These are phyloP conservation scores for Colletotrichum sp. DNA, from an alignment of 2,329 filamentous ascomycete species.

Conservation along the genomic window DNA sequence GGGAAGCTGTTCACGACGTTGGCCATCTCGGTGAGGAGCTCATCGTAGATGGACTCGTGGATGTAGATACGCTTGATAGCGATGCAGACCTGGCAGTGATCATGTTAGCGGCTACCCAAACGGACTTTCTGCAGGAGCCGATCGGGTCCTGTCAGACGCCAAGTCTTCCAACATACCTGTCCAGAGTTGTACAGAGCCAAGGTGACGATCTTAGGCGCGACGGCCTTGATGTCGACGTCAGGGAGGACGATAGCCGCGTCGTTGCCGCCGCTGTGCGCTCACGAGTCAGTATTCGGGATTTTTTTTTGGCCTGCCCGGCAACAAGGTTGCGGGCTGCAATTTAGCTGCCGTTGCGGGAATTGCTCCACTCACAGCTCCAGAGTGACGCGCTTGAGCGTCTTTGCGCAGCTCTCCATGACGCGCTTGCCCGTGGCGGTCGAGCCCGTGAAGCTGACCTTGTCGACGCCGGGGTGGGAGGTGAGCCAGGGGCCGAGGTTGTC, in stretches of 20 bases:
- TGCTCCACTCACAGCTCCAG: slow-evolving; percentile 52
- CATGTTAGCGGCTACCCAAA: background rate
- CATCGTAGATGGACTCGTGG: slow-evolving; percentile 55
- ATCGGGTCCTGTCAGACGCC: background rate
- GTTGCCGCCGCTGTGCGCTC: slow-evolving; percentile 53
- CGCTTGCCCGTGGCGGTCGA: slow-evolving; percentile 65
- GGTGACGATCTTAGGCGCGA: slow-evolving; percentile 45
- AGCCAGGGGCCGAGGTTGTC: slow-evolving; percentile 65
- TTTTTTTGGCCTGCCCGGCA: background rate
- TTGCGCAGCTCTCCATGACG: slow-evolving; percentile 60
- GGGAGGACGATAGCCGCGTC: slow-evolving; percentile 64
- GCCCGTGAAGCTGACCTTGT: slow-evolving; percentile 70
- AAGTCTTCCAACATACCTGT: slow-evolving; percentile 27
- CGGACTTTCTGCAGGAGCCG: background rate
- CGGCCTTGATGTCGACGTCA: slow-evolving; percentile 56
- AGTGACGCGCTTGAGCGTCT: slow-evolving; percentile 64
- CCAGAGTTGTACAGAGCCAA: slow-evolving; percentile 63
- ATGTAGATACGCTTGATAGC: slow-evolving; percentile 60
- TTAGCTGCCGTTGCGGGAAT: slow-evolving; percentile 19
- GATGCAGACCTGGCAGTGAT: slow-evolving; percentile 52
- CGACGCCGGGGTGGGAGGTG: slow-evolving; percentile 62
- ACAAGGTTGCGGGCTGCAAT: background rate
- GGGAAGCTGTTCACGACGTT: slow-evolving; percentile 15
- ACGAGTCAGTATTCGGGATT: background rate
- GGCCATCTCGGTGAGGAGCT: slow-evolving; percentile 20